Evolutionary conservation across 192 early-diverging fungal genomes (phyloP), one percentile per base, ranked within the genome.

Genomic region (Backusella circina): DNA sequence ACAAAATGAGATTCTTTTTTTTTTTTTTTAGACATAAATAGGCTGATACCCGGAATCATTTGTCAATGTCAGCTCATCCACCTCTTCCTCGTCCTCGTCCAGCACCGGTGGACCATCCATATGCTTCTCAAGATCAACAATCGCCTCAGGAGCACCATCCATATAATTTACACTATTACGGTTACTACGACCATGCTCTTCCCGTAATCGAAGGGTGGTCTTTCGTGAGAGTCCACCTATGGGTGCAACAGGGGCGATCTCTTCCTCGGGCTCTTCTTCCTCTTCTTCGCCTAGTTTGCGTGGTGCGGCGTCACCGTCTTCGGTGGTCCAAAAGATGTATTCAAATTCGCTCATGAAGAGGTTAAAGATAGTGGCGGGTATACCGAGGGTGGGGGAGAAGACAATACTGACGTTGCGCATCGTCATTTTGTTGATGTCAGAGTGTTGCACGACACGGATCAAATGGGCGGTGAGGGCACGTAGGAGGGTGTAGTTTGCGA

Each of bases 351-450:
- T 89, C 88, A 98, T 89, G 79, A 99, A 87, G 74, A 99, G 77
- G 64, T 90, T 95, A 72, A 98, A 97, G n/a, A 99, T 91, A 7
- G 95, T 90, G 16, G 93, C 95, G 1, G 97, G 96, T 70, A 99
- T 94, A 26, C 95, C 93, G 2, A 99, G 85, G 5, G 97, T 98
- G 21, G 96, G 97, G 35, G 95, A 92, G 76, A 98, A 98, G 5
- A 99, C 96, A 71, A 98, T 99, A 65, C 95, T 93, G 41, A 99
- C 90, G 86, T 98, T 98, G 28, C 94, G 90, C 67, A 96, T 87
- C 6, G 93, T 98, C 98, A 99, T 99, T 80, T 92, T 93, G 86
- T 99, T 99, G 31, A 90, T 83, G 36, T 91, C 90, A 12, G 90
- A 86, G 66, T 90, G 86, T 71, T 93, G 91, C 23, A 98, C 97